Evolutionary conservation across 176 grass and related monocot species (phyloP).

Genomic region (Musa beccarii): DNA sequence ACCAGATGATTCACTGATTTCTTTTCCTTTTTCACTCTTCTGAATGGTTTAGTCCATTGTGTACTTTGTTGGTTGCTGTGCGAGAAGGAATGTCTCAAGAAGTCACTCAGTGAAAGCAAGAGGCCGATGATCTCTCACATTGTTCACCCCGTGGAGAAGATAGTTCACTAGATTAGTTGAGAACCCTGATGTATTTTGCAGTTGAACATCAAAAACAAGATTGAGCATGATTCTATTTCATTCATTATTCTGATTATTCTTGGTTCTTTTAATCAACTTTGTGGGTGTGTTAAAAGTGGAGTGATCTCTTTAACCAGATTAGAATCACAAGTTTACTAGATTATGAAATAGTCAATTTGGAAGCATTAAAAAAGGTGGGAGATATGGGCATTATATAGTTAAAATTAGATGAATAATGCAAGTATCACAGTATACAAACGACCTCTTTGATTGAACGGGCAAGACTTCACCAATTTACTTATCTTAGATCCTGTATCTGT

Average conservation of each 20-base stretch:
- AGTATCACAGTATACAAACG: no score
- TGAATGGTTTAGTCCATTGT: neutral
- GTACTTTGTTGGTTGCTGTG: conserved; percentile 15
- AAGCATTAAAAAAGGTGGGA: no score
- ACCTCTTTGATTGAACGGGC: no score
- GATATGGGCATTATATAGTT: no score
- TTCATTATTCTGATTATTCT: neutral
- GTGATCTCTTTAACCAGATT: no score
- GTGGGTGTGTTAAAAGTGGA: no score
- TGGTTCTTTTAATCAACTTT: neutral
- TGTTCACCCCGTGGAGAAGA: neutral
- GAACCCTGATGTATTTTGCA: neutral
- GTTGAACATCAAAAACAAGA: neutral
- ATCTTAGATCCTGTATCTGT: no score
- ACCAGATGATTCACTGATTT: neutral
- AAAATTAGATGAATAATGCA: no score
- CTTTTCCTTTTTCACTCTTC: neutral
- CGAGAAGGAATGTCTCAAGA: neutral
- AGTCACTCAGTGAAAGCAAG: neutral
- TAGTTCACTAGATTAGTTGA: neutral
- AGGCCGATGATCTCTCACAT: neutral
- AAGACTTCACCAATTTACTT: no score
- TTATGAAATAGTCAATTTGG: no score
- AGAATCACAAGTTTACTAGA: no score
- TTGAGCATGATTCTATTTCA: neutral